Conservation (phyloP, 2,329 filamentous ascomycete species). For the Penicillium sp. region DNA sequence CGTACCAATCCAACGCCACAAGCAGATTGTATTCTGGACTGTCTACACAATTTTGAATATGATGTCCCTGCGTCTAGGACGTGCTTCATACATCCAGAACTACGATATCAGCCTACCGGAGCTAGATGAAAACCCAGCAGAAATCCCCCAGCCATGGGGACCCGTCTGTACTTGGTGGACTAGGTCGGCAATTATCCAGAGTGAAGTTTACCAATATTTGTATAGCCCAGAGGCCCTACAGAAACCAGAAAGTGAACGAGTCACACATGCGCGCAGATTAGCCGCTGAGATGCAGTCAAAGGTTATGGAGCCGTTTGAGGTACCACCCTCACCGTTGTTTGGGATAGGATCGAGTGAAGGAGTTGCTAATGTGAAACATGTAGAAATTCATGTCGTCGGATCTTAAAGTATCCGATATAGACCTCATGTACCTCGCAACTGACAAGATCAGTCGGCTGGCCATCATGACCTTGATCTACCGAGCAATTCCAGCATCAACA, state of each 20-base stretch:
- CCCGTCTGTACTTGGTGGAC: conserved; percentile 56
- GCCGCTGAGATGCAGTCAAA: conserved; percentile 29
- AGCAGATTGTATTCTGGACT: conserved; percentile 55
- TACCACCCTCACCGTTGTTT: conserved; percentile 4
- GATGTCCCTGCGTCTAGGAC: conserved; percentile 59
- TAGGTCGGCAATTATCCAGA: conserved; percentile 55
- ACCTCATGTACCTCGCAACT: conserved; percentile 30
- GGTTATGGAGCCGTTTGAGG: conserved; percentile 33
- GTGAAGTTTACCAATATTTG: conserved; percentile 58
- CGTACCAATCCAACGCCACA: conserved; percentile 29
- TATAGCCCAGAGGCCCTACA: conserved; percentile 44
- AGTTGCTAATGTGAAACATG: not conserved
- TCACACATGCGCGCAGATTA: conserved; percentile 28
- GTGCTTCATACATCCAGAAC: conserved; percentile 57
- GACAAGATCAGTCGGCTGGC: conserved; percentile 38
- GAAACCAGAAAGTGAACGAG: conserved; percentile 27
- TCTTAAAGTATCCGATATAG: conserved; percentile 23
- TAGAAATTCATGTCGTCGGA: conserved; percentile 11
- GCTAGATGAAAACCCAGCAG: conserved; percentile 20
- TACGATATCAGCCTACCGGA: conserved; percentile 55
- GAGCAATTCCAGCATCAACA: conserved; percentile 36
- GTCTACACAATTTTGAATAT: conserved; percentile 60
- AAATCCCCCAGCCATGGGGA: conserved; percentile 38
- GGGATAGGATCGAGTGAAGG: not conserved
- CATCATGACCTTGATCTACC: conserved; percentile 41